Evolutionary conservation across 768 basidiomycete genomes (phyloP), one percentile per base, ranked within the genome.

Genomic region (Kwoniella botswanensis): DNA sequence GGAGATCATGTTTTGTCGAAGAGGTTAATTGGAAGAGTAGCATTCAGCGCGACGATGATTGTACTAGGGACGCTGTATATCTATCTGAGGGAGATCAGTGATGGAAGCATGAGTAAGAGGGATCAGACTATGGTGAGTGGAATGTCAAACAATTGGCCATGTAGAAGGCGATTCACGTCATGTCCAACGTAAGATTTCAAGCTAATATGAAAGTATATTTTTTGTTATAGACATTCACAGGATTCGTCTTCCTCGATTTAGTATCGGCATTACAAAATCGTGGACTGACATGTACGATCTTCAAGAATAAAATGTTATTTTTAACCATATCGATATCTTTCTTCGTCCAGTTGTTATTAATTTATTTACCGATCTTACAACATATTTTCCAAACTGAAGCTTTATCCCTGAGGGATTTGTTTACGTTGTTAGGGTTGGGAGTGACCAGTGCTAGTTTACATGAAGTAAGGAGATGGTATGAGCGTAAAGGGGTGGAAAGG

Each of bases 191-290:
- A 2, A 18, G 10, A 18, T 55, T 9, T 55, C n/a, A 55, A 18
- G n/a, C 50, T 13, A 41, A 43, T 46, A 17, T 63, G 61, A 13
- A 5, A 2, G 2, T 65, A 9, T 55, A 4, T 17, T 1, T 15
- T 24, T 26, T 29, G 2, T 44, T 41, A n/a, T 83, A 97, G 96
- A 97, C 96, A 26, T 98, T 98, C 84, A 92, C 94, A 18, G 91
- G 90, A 81, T 98, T 98, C 84, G 96, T 98, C 68, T 93, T 98
- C 86, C 90, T 98, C 72, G 96, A 98, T 84, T 89, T 98, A 55
- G 92, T 94, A 11, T 98, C 94, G 50, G 96, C 96, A 1, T 84
- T 97, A 42, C 95, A 98, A 82, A 96, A 93, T 83, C 92, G 96
- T 65, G 94, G 94, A 12, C 88, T 98, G 17, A 90, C 90, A 54